Base-by-base conservation (phyloP, 2,329 filamentous ascomycete species). In the Pseudogymnoascus sp. region DNA sequence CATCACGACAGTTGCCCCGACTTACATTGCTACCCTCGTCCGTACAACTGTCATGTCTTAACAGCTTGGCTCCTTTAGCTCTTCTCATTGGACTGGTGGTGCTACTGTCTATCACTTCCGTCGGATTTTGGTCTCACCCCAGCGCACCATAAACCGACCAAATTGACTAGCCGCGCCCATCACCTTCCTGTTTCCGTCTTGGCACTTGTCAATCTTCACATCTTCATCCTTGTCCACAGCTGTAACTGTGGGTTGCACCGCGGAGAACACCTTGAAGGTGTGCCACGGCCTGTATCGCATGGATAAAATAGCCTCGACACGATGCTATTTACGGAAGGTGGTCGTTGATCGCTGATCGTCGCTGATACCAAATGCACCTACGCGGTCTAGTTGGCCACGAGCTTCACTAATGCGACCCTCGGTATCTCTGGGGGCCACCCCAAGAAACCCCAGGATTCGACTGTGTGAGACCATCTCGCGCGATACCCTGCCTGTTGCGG, bases 101-200 rank as follows among this genome's bases (percentile, higher is more conserved):
- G 18, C 25, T 34, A 9, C 25, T 56, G 25, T 56, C 14, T 14
- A 31, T 18, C 46, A 31, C 25, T 8, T 56, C n/a, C 4, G 21
- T 34, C 2, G n/a, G 25, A 11, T 56, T 7, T 34, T 18, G 2
- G 46, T 56, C 25, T 49, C 12, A 31, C 25, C 25, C 46, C 46
- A 31, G 18, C 18, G 25, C 46, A 34, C 46, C 21, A 28, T 49
- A 28, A 28, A 49, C 43, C n/a, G 42, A 49, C 43, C 9, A 56
- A 34, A 31, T 6, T 9, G n/a, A 56, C 46, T 34, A 56, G 46
- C 9, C 9, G 8, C 8, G 46, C 25, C 46, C 46, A 56, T 56
- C 46, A 56, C 46, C 46, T 56, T 56, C 46, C 46, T 56, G 46
- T 56, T 56, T 56, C 25, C 46, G 25, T 56, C 25, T 56, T 56